Evolutionary conservation across 2,329 filamentous ascomycete species (phyloP), one percentile per base, ranked within the genome.

Genomic region (Zelopaecilomyces penicillatus): DNA sequence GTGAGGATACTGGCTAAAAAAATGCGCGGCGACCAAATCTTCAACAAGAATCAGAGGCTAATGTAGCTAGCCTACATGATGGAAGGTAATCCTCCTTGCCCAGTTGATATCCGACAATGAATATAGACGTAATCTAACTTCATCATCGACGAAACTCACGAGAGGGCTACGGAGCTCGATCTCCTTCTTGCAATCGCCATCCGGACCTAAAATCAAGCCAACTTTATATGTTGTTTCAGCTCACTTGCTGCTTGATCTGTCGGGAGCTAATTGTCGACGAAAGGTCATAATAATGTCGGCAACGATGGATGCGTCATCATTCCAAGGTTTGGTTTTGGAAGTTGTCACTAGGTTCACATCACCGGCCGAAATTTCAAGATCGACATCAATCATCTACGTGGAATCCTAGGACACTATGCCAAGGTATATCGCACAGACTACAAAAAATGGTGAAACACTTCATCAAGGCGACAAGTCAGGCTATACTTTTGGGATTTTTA

Each of bases 131-230:
- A 98, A 62, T 95, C 91, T 10, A 96, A 90, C 62, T 89, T 98
- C 57, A 98, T 98, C 65, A 98, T 98, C 91, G 93, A 98, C 61
- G 93, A 98, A 69, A 93, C 93, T 4, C 93, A 98, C 74, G 93
- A 98, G 65, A 80, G 93, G 63, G 91, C 93, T 1, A 69, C 98
- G 41, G 97, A 98, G 59, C 98, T 94, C 0, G 93, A 98, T 63
- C 91, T 98, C 12, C 29, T 51, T 12, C 8, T 51, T 10, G 43
- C 47, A 27, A 26, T 19, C 3, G 28, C 9, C 30, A 39, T 3
- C n/a, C 36, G 12, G 39, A 46, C 26, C 29, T 45, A 27, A 50
- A 48, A 41, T 30, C 40, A 43, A 11, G 30, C 34, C 19, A 19
- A 19, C 19, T 19, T 19, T 19, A 19, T 19, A 19, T 19, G 19